Conservation (phyloP, 345 rosid genomes). For the rapeseed (Brassica napus) region Da-Ae NC_063451.1:14187001-14187500, state of each 20-base stretch:
- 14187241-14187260: neutral
- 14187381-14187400: neutral
- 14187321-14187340: neutral
- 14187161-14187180: neutral
- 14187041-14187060: no score
- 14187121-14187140: neutral
- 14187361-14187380: neutral
- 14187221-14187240: neutral
- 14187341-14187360: neutral
- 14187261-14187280: neutral
- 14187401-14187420: neutral
- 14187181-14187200: neutral
- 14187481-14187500: neutral
- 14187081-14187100: neutral
- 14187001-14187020: neutral
- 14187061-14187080: neutral
- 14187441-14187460: neutral
- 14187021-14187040: neutral
- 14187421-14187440: neutral
- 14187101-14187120: neutral
- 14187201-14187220: neutral
- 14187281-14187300: neutral
- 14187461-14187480: neutral
- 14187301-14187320: neutral
- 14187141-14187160: neutral